phyloP scores from a whole-genome alignment of 768 basidiomycete genomes.

The Boletellus ananiceps region DNA sequence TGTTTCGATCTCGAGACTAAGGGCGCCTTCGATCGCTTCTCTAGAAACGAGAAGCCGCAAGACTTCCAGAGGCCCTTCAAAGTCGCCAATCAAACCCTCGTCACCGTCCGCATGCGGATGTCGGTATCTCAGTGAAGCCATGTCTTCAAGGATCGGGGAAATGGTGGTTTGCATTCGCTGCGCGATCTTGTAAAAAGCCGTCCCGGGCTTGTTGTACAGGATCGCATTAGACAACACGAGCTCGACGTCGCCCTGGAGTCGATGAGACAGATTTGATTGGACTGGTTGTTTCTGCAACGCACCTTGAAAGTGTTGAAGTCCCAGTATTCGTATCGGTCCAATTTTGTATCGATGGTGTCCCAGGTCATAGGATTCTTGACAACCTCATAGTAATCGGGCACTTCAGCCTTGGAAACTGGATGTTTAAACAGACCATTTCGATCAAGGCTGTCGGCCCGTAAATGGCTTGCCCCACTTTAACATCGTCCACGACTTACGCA shows the following conservation, averaged over 20 bases:
- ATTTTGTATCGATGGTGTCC: slow-evolving; percentile 71
- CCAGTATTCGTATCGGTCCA: slow-evolving; percentile 82
- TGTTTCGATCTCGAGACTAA: slow-evolving; percentile 50
- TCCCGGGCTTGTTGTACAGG: slow-evolving; percentile 77
- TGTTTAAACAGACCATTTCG: slow-evolving; percentile 71
- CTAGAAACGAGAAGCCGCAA: slow-evolving; percentile 53
- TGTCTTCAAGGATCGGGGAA: slow-evolving; percentile 33
- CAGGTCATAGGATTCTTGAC: slow-evolving; percentile 88
- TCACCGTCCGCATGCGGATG: slow-evolving; percentile 9
- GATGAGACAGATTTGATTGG: neutral
- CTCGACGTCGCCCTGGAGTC: slow-evolving; percentile 64
- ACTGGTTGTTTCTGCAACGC: slow-evolving; percentile 2
- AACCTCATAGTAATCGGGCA: slow-evolving; percentile 89
- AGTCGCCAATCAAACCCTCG: slow-evolving; percentile 50
- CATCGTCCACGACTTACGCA: slow-evolving; percentile 42
- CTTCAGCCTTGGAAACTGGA: slow-evolving; percentile 73
- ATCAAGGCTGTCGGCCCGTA: slow-evolving; percentile 53
- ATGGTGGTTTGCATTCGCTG: slow-evolving; percentile 49
- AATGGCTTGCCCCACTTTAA: neutral
- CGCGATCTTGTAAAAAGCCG: slow-evolving; percentile 66
- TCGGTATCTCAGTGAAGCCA: slow-evolving; percentile 15
- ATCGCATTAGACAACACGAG: slow-evolving; percentile 86
- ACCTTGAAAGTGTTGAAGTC: slow-evolving; percentile 73
- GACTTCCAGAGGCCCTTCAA: slow-evolving; percentile 63
- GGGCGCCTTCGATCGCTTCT: slow-evolving; percentile 48